phyloP scores from a whole-genome alignment of 2,329 filamentous ascomycete genomes.

The Mycosphaerella arachidis region DNA sequence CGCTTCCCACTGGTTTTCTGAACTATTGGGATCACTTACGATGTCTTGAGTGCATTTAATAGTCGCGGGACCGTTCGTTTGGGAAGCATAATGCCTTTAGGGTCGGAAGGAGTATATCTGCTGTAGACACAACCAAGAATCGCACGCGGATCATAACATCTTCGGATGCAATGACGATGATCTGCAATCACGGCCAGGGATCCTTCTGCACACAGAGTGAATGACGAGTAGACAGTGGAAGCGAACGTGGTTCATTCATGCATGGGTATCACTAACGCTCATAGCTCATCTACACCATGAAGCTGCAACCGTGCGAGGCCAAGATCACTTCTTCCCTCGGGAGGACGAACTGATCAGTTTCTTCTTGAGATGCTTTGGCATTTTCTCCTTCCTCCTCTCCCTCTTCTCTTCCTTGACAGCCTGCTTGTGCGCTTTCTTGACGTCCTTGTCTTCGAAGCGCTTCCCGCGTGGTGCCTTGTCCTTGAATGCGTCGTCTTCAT shows the following conservation, averaged over 20 bases:
- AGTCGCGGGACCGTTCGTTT: too few relatives aligned
- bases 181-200: too few relatives aligned
- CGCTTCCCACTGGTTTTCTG: too few relatives aligned
- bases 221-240: background rate
- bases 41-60: too few relatives aligned
- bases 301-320: background rate
- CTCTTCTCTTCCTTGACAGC: constrained; percentile 93
- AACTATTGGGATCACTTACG: too few relatives aligned
- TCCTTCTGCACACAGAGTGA: too few relatives aligned
- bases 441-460: constrained; percentile 85
- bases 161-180: too few relatives aligned
- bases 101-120: too few relatives aligned
- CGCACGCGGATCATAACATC: too few relatives aligned
- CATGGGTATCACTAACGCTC: background rate
- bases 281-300: background rate
- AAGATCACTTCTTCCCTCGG: constrained; percentile 56
- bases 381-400: constrained; percentile 89
- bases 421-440: constrained; percentile 83
- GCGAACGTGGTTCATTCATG: background rate
- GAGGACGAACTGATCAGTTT: constrained; percentile 61
- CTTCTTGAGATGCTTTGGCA: constrained; percentile 95
- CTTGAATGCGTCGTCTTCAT: constrained; percentile 31
- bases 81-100: too few relatives aligned
- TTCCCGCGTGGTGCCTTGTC: constrained; percentile 72
- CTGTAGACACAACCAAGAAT: too few relatives aligned